Conservation (phyloP, 495 filamentous ascomycete species). For the Cudoniella acicularis region DNA sequence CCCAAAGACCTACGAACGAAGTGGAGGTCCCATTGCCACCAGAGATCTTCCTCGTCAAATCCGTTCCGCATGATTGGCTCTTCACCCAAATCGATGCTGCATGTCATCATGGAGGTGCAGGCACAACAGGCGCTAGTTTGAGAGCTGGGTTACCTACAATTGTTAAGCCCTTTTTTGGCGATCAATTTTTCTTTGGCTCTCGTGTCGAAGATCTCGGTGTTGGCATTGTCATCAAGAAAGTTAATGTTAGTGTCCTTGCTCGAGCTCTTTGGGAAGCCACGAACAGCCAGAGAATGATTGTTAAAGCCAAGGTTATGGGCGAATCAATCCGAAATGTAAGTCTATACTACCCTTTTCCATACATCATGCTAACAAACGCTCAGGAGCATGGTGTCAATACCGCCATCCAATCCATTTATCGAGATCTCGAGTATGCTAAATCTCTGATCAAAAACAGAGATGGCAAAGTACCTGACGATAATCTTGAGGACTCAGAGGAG, state of each 20-base stretch:
- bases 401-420: constrained; percentile 90
- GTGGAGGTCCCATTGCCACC: constrained; percentile 71
- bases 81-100: constrained; percentile 93
- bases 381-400: constrained; percentile 86
- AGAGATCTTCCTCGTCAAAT: constrained; percentile 82
- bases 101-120: constrained; percentile 90
- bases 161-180: constrained; percentile 95
- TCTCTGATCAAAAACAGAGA: constrained; percentile 65
- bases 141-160: constrained; percentile 91
- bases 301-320: constrained; percentile 76
- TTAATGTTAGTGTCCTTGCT: constrained; percentile 78
- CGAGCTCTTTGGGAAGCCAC: constrained; percentile 90
- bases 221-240: constrained; percentile 82
- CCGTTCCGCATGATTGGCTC: constrained; percentile 95
- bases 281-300: constrained; percentile 82
- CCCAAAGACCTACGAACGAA: constrained; percentile 34
- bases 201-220: constrained; percentile 91
- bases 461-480: constrained; percentile 42
- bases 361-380: constrained; percentile 20
- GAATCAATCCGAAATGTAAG: constrained; percentile 82
- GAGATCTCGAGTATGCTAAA: constrained; percentile 94
- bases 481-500: constrained; percentile 58
- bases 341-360: constrained; percentile 3
- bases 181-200: constrained; percentile 92
- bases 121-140: constrained; percentile 91